Evolutionary conservation across 2,329 filamentous ascomycete species (phyloP).

Genomic region (Eutypella sp.): DNA sequence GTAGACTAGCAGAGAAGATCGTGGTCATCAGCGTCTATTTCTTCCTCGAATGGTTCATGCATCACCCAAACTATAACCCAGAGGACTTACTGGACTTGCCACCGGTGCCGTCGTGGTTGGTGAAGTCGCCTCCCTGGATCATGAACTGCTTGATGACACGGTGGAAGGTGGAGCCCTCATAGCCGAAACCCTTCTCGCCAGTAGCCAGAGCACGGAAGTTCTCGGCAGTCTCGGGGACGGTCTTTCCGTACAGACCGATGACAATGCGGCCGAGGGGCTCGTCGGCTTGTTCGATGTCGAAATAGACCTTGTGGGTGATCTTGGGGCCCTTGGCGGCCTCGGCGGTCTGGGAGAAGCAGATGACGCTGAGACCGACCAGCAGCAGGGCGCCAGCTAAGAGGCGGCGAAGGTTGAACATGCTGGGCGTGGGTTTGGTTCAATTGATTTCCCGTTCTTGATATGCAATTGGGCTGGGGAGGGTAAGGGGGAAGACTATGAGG

Average conservation of each 20-base stretch:
- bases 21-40: constrained; percentile 10
- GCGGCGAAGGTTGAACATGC: constrained; percentile 71
- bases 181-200: constrained; percentile 82
- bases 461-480: not conserved
- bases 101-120: constrained; percentile 74
- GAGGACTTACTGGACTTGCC: constrained; percentile 70
- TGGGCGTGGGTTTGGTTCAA: constrained; percentile 28
- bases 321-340: constrained; percentile 81
- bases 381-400: constrained; percentile 68
- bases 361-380: constrained; percentile 68
- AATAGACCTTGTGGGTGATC: constrained; percentile 94
- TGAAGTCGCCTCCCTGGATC: constrained; percentile 90
- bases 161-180: constrained; percentile 79
- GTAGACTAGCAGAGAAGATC: constrained; percentile 56
- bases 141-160: constrained; percentile 88
- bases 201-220: constrained; percentile 79
- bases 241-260: constrained; percentile 83
- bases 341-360: constrained; percentile 70
- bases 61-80: no score
- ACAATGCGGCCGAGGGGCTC: constrained; percentile 69
- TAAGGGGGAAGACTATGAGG: not conserved
- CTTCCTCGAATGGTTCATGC: not conserved
- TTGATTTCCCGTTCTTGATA: no score
- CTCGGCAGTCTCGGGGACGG: constrained; percentile 68
- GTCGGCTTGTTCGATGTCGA: constrained; percentile 75